phyloP scores from a whole-genome alignment of 257 asterid genomes.

The Solanum bukasovii region DNA sequence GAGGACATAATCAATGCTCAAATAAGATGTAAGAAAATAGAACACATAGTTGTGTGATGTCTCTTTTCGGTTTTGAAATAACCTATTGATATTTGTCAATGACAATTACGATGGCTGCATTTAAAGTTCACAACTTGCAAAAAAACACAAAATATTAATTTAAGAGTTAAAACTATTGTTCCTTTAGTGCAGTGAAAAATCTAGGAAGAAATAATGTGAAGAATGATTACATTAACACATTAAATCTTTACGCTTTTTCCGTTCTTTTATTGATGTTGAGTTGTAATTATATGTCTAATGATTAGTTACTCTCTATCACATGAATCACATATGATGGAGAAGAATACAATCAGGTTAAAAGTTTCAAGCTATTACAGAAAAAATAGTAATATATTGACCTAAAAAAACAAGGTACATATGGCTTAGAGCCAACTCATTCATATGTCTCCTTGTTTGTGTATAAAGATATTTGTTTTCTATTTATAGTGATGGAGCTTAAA shows the following conservation, averaged over 20 bases:
- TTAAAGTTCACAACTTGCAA: background rate
- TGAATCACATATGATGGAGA: background rate
- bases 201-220: background rate
- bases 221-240: background rate
- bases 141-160: background rate
- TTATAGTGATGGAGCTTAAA: background rate
- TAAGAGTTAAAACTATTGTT: background rate
- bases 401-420: background rate
- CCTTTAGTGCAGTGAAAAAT: background rate
- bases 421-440: background rate
- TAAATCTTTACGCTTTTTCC: background rate
- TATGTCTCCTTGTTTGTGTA: background rate
- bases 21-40: background rate
- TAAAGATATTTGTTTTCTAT: background rate
- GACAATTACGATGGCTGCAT: background rate
- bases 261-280: background rate
- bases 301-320: background rate
- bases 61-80: background rate
- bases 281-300: background rate
- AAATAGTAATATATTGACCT: background rate
- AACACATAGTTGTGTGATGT: background rate
- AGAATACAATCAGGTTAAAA: background rate
- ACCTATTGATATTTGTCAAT: background rate
- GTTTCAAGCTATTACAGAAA: background rate
- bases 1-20: background rate